Evolutionary conservation across 2,329 filamentous ascomycete species (phyloP), one percentile per base, ranked within the genome.

Genomic region (Aspergillus unguis): DNA sequence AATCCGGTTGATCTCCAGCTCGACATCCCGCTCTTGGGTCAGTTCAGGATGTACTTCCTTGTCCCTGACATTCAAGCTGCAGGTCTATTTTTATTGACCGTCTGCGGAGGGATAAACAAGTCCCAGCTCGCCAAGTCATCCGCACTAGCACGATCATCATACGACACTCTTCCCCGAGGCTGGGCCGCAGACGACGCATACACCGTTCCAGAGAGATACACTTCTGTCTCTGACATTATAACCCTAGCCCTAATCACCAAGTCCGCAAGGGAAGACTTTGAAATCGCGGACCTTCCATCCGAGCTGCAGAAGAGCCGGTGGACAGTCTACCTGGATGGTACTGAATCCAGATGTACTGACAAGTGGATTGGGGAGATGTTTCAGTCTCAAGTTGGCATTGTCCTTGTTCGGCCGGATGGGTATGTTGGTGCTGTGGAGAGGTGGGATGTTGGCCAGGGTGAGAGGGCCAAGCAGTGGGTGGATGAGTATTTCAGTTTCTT

Each of bases 1-100:
- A 92, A 91, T 62, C 87, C 87, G 0, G 83, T 92, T 38, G 85
- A 91, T 60, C 75, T 91, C 28, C 86, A 92, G 65, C 81, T 90
- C 5, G 88, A 91, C 63, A 88, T 91, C 41, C 88, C 88, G 1
- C 81, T 90, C 70, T 75, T 91, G 5, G 85, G 87, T 27, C 88
- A 92, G 64, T 92, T 91, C 74, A 81, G 86, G 44, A 80, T 90
- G 42, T 90, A 88, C 67, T 79, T 91, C 55, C 80, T 92, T 55
- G 80, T 84, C 55, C 83, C 81, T 63, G 78, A 88, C 61, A 75
- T 89, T 2, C 75, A 78, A 50, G 68, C 77, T 31, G 77, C 79
- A 3, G 74, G 73, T 49, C 71, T 74, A 1, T 88, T 88, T 69
- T 74, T 90, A 26, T 74, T 80, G 5, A 76, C 75, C 0, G 77